phyloP scores from a whole-genome alignment of 495 filamentous ascomycete species.

The Collariella sp. region DNA sequence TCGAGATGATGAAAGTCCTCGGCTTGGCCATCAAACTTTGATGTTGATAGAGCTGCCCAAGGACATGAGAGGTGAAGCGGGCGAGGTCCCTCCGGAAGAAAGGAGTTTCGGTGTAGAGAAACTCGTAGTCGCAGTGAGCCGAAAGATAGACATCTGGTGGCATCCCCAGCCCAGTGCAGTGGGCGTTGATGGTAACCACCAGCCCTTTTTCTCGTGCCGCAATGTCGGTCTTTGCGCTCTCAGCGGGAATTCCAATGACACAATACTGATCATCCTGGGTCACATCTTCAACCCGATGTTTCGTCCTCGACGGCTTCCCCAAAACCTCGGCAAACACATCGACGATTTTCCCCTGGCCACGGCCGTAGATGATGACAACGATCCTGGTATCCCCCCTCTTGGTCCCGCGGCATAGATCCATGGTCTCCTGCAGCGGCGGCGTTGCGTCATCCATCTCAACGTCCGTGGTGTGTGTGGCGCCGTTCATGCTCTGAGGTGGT shows the following conservation, averaged over 20 bases:
- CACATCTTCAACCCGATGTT: constrained; percentile 44
- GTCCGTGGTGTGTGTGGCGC: constrained; percentile 14
- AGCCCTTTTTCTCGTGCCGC: constrained; percentile 40
- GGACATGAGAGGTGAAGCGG: constrained; percentile 65
- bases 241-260: constrained; percentile 50
- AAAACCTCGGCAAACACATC: constrained; percentile 59
- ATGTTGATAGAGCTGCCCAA: constrained; percentile 67
- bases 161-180: constrained; percentile 63
- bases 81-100: constrained; percentile 69
- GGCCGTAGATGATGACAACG: constrained; percentile 53
- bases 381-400: constrained; percentile 43
- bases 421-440: constrained; percentile 18
- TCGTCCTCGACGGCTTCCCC: constrained; percentile 55
- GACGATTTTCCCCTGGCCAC: constrained; percentile 56
- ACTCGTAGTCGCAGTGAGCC: constrained; percentile 67
- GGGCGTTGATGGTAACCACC: constrained; percentile 59
- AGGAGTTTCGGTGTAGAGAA: constrained; percentile 61
- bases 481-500: constrained; percentile 26
- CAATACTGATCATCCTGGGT: constrained; percentile 40
- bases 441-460: constrained; percentile 26
- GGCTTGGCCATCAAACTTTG: constrained; percentile 65
- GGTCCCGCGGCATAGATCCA: constrained; percentile 28
- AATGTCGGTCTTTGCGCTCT: constrained; percentile 46
- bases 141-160: constrained; percentile 55
- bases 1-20: constrained; percentile 74